Evolutionary conservation across 345 rosid genomes (phyloP).

Genomic region (Cardiospermum halicacabum): DNA sequence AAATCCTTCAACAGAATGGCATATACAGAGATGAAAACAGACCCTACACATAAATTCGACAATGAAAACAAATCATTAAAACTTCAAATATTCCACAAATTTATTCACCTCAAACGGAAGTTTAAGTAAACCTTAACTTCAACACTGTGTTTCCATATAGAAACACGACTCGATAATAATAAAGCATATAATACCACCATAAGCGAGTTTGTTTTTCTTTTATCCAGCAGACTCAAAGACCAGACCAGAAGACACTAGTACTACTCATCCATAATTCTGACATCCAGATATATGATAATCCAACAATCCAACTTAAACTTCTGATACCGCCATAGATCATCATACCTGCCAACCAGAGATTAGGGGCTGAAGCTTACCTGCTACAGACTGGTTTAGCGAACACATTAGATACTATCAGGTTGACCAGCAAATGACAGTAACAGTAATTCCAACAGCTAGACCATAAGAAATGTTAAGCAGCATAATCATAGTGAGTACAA

Average conservation of each 20-base stretch:
- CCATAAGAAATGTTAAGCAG: conserved; percentile 21
- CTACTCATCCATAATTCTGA: conserved; percentile 10
- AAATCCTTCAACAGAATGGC: background rate
- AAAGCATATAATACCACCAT: background rate
- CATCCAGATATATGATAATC: background rate
- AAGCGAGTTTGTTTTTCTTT: background rate
- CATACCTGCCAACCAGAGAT: conserved; percentile 13
- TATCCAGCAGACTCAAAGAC: conserved; percentile 10
- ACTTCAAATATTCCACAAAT: conserved; percentile 4
- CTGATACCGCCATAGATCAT: conserved; percentile 10
- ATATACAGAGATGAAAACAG: background rate
- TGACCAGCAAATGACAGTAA: conserved; percentile 10
- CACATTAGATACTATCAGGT: conserved; percentile 11
- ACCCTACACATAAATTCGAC: background rate
- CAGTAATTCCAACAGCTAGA: conserved; percentile 25
- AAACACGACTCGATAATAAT: background rate
- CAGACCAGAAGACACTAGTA: conserved; percentile 12
- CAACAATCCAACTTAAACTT: conserved; percentile 16
- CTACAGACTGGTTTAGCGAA: conserved; percentile 14
- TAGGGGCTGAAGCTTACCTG: conserved; percentile 20
- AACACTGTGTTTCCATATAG: background rate
- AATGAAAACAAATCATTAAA: background rate
- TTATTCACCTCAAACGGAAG: conserved; percentile 10
- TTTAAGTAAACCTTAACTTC: conserved; percentile 10
- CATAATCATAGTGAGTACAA: conserved; percentile 27